Evolutionary conservation across 441 rosid species (phyloP), one percentile per base, ranked within the genome.

Genomic region (Erodium trifolium): DNA sequence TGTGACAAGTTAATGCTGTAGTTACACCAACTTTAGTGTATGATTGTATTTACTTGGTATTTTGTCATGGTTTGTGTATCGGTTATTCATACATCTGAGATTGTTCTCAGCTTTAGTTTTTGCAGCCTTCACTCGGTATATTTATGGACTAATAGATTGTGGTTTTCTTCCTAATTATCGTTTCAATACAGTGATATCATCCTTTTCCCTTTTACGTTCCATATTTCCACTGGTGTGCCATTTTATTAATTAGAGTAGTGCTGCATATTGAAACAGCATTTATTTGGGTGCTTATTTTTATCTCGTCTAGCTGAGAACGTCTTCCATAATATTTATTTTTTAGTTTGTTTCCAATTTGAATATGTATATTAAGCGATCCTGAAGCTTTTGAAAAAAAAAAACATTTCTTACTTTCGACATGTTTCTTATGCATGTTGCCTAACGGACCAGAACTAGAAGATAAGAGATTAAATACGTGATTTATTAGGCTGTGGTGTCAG

Each of bases 1-100:
- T 47, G 67, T 6, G 13, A 77, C 51, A 75, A 60, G 63, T 31
- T 71, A 65, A 63, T 9, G 39, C 57, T 70, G 72, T 72, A 39
- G 27, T 71, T 45, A 60, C 34, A 51, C 29, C 63, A 57, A 57
- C 63, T 57, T 57, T 57, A 57, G 27, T 5, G 3, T 53, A 53
- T 53, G 23, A 10, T 16, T 16, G 29, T 57, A 29, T 14, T 53
- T 53, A 45, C 57, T 49, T 49, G 57, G 9, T 12, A 3, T 49
- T 49, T 12, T 49, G 17, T 13, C 17, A 49, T 13, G 17, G 57
- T 13, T 49, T 49, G 17, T n/a, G 17, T 49, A n/a, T 49, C 17
- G 13, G 17, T 49, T 49, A 49, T n/a, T n/a, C 2, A n/a, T 49
- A 49, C 51, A 45, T 11, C 51, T 45, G n/a, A 10, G 51, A 45